Evolutionary conservation across 2,329 filamentous ascomycete species (phyloP).

Genomic region (Trichoderma aggressivum): DNA sequence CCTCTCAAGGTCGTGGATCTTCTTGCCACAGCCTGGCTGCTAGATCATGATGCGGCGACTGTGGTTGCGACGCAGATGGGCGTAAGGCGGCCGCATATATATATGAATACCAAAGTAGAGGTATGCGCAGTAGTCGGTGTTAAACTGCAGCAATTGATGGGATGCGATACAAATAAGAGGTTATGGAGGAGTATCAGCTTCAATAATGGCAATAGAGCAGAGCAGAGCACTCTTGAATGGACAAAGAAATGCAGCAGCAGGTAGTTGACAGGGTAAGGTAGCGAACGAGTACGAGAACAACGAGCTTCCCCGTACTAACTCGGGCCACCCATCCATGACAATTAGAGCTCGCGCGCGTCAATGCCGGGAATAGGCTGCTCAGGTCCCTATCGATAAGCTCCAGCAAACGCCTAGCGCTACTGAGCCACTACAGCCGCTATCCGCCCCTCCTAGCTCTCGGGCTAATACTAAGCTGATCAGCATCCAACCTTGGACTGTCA

Average conservation of each 20-base stretch:
- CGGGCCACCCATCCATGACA: neutral
- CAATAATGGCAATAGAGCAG: neutral
- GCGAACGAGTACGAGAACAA: neutral
- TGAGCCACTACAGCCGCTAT: neutral
- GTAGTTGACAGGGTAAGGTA: neutral
- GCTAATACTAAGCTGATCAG: neutral
- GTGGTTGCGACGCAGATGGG: neutral
- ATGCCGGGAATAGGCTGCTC: neutral
- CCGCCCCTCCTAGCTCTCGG: neutral
- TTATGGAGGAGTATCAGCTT: neutral
- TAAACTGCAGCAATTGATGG: neutral
- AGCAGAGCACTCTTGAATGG: neutral
- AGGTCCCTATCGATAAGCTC: constrained; percentile 16
- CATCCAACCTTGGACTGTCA: neutral
- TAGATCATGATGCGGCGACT: constrained; percentile 34
- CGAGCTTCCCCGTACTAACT: neutral
- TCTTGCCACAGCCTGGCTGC: constrained; percentile 25
- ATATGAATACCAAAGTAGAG: neutral
- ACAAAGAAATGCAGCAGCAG: neutral
- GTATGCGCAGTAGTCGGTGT: neutral
- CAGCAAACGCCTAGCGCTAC: neutral
- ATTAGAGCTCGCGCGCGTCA: constrained; percentile 13
- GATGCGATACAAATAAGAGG: neutral
- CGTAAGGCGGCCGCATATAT: constrained; percentile 8
- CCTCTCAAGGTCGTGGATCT: constrained; percentile 25